phyloP scores from a whole-genome alignment of 306 rosid genomes.

The Quercus rubra region DNA sequence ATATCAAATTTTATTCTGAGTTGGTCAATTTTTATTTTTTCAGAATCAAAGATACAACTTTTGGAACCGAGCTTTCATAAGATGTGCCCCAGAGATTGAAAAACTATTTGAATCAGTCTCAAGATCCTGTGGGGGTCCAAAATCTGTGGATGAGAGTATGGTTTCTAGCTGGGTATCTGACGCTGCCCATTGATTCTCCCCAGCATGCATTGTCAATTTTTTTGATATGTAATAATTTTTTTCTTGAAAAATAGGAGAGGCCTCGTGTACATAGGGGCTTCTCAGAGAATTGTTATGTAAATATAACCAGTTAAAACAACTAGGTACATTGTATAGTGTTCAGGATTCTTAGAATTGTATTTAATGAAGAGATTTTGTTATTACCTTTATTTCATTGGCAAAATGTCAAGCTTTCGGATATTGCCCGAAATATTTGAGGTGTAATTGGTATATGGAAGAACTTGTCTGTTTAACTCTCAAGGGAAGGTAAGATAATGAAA shows the following conservation, averaged over 20 bases:
- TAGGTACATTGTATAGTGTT: background rate
- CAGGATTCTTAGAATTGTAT: background rate
- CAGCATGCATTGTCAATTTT: background rate
- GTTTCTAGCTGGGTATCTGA: conserved; percentile 87
- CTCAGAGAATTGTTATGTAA: background rate
- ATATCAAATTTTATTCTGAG: background rate
- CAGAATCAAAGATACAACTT: conserved; percentile 94
- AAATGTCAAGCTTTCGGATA: background rate
- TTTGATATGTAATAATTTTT: too few species aligned
- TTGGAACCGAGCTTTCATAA: conserved; percentile 88
- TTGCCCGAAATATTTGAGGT: background rate
- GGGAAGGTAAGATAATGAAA: too few species aligned
- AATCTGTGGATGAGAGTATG: conserved; percentile 89
- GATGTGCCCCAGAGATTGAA: conserved; percentile 97
- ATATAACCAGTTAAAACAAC: background rate
- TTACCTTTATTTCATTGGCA: background rate
- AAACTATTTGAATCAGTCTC: conserved; percentile 96
- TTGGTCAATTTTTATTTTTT: background rate
- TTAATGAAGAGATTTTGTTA: background rate
- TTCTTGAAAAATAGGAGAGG: too few species aligned
- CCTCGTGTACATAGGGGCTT: too few species aligned
- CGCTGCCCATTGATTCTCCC: conserved; percentile 33
- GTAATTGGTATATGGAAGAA: background rate
- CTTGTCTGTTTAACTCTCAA: background rate
- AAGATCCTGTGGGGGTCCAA: conserved; percentile 94